Evolutionary conservation across 1,139 yeast genomes (phyloP), one percentile per base, ranked within the genome.

Genomic region (Yamadazyma sp.): DNA sequence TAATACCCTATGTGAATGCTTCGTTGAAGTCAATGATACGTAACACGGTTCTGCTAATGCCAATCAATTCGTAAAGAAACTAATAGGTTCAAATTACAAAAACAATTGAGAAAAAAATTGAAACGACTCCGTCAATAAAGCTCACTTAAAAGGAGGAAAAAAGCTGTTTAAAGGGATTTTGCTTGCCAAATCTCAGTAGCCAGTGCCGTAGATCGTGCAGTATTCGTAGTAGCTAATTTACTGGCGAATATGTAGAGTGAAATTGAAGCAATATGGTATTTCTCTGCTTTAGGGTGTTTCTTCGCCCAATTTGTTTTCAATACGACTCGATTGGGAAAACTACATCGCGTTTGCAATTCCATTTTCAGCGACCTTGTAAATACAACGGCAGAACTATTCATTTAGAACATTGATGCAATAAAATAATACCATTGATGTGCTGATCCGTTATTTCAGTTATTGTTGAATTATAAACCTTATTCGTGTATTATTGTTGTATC

Each of bases 241-340:
- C 6, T 12, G 5, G 14, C 12, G 14, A 25, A 11, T 25, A 12
- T 25, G 12, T 23, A 11, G 11, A 11, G 8, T 25, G 11, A 13
- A 13, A 12, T 13, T 3, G 12, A 25, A 6, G 5, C 7, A 8
- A 18, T 18, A 16, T 18, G 4, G 31, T 11, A 18, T 29, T 29
- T 18, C 18, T 17, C 31, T 29, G 31, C 18, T 17, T 29, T 29
- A n/a, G 31, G 31, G 16, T n/a, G 22, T 18, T 18, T 29, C 17
- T 10, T 18, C 21, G 13, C 22, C 15, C 23, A 13, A 18, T 29
- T 6, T 29, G 31, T 29, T 29, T 29, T 29, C 16, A 12, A 18
- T 29, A 21, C 22, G 10, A 7, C 31, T 29, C 7, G 4, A 9
- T 29, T 29, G 10, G 31, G 31, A 3, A 4, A 9, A n/a, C n/a